Base-by-base conservation (phyloP, 371 early-diverging fungal species). In the Coemansia sp. region DNA sequence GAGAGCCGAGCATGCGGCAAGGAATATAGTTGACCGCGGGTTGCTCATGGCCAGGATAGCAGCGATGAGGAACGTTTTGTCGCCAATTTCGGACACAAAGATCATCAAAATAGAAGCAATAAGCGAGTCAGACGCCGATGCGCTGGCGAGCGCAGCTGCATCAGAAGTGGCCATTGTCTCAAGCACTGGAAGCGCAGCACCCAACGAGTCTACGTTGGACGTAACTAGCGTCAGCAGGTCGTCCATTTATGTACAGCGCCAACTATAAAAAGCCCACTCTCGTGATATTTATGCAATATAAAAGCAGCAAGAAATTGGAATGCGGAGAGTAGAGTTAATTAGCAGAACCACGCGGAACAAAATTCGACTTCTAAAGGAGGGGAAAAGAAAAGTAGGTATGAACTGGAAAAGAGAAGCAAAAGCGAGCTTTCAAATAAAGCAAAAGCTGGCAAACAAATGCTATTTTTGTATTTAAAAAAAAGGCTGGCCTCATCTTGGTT, bases 31-130 rank as follows among this genome's bases (percentile, higher is more conserved):
- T 21, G 87, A 64, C 22, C 94, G 88, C 34, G 92, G 86, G 77
- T 93, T 90, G 69, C 88, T 88, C 96, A 98, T 98, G 29, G 97
- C 97, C 89, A 97, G 87, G 67, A 97, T 92, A 42, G 95, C 95
- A 4, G 94, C 94, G 63, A 97, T 96, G 62, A 97, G 84, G 70
- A 97, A 97, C 16, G 98, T 97, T 83, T 97, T 97, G 88, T 97
- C 98, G 53, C 98, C 98, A 67, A 95, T 93, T 77, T 97, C 97
- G 11, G 95, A 94, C 21, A 93, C 90, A 24, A 94, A 82, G 61
- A 95, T 95, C 86, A 97, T 92, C 26, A 88, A 68, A 29, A 91
- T 80, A 5, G 89, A 87, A 29, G 86, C 79, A 6, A 88, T 16
- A 34, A 88, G 81, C 10, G 80, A 80, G 62, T 80, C 77, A 0